phyloP scores from a whole-genome alignment of 108 stramenopile species.

The Cyclostephanos invisitatus region DNA sequence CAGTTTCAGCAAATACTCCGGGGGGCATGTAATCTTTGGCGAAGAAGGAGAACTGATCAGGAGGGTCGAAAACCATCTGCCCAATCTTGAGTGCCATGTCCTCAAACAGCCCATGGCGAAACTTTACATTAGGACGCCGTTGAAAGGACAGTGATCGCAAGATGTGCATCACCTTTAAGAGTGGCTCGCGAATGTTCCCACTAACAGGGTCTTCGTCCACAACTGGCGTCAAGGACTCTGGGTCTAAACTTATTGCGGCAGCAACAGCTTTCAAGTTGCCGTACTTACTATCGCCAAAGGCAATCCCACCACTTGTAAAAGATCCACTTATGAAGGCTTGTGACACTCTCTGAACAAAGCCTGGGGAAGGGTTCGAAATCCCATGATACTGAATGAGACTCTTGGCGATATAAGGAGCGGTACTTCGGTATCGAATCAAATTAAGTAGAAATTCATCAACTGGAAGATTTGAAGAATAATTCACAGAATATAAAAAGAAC shows the following conservation, averaged over 20 bases:
- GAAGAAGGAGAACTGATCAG: conserved; percentile 52
- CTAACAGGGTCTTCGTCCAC: conserved; percentile 59
- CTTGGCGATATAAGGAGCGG: conserved; percentile 62
- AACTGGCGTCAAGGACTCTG: conserved; percentile 44
- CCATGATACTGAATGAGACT: conserved; percentile 68
- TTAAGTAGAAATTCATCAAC: conserved; percentile 34
- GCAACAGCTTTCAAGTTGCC: conserved; percentile 55
- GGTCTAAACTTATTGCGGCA: conserved; percentile 55
- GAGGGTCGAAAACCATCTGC: conserved; percentile 48
- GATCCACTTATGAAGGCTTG: conserved; percentile 45
- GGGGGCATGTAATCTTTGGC: conserved; percentile 41
- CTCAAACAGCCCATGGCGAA: conserved; percentile 29
- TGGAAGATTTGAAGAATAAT: neutral
- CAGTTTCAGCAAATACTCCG: conserved; percentile 32
- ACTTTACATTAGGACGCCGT: conserved; percentile 25
- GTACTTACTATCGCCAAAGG: conserved; percentile 45
- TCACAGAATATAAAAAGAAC: neutral
- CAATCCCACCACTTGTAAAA: conserved; percentile 32
- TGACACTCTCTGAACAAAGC: conserved; percentile 51
- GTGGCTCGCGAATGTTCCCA: conserved; percentile 53
- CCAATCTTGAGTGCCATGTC: conserved; percentile 43
- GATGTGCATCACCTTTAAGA: conserved; percentile 52
- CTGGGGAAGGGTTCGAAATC: conserved; percentile 71
- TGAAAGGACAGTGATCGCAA: conserved; percentile 50
- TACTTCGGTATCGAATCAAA: conserved; percentile 43